Conservation (phyloP, 1,284 basidiomycete species). For the Phylloboletellus chloephorus region DNA sequence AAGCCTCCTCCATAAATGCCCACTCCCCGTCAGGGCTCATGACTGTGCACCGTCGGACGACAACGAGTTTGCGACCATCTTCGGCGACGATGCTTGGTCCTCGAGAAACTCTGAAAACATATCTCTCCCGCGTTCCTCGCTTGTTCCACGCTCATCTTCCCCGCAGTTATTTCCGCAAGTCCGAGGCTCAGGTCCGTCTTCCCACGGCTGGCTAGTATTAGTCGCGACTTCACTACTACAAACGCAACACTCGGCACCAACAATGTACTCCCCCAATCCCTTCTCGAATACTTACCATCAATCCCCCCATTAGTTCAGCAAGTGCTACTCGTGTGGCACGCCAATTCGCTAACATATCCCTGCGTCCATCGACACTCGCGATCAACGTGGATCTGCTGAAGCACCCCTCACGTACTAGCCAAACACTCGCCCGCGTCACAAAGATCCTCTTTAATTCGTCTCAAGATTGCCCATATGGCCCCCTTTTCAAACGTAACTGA, state of each 20-base stretch:
- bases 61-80: slow-evolving; percentile 59
- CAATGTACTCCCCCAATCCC: slow-evolving; percentile 16
- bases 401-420: slow-evolving; percentile 53
- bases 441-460: slow-evolving; percentile 53
- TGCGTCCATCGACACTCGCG: slow-evolving; percentile 50
- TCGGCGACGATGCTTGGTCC: slow-evolving; percentile 57
- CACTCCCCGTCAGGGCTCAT: slow-evolving; percentile 46
- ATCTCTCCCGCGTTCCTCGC: background rate
- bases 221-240: slow-evolving; percentile 30
- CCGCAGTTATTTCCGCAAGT: slow-evolving; percentile 55
- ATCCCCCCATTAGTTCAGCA: slow-evolving; percentile 34
- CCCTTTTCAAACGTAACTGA: slow-evolving; percentile 49
- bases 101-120: slow-evolving; percentile 47
- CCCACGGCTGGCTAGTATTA: too few relatives aligned
- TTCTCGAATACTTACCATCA: background rate
- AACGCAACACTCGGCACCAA: slow-evolving; percentile 30
- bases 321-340: slow-evolving; percentile 6
- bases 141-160: slow-evolving; percentile 1
- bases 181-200: slow-evolving; percentile 51
- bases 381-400: slow-evolving; percentile 55
- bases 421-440: slow-evolving; percentile 50
- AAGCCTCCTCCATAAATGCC: slow-evolving; percentile 63
- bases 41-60: slow-evolving; percentile 64
- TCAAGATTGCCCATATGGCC: slow-evolving; percentile 44
- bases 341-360: slow-evolving; percentile 1